phyloP scores from a whole-genome alignment of 768 basidiomycete species.

The Infundibulicybe gibba region DNA sequence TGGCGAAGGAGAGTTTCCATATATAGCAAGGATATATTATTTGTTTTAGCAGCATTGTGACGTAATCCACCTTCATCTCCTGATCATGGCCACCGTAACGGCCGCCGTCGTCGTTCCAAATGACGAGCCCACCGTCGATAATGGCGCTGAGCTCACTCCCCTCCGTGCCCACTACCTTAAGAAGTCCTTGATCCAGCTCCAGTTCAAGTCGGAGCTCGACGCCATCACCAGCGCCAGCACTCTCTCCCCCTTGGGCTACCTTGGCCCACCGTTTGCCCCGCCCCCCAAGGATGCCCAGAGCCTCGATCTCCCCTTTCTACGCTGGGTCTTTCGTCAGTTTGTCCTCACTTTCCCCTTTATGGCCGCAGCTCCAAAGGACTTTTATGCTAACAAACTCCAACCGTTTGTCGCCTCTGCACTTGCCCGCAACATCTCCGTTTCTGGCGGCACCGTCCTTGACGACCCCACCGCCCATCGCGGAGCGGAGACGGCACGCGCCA shows the following conservation, averaged over 20 bases:
- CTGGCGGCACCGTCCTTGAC: slow-evolving; percentile 43
- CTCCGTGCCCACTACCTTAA: slow-evolving; percentile 97
- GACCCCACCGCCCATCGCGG: slow-evolving; percentile 33
- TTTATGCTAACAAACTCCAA: slow-evolving; percentile 93
- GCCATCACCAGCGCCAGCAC: slow-evolving; percentile 52
- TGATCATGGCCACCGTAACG: neutral
- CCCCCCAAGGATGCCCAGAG: slow-evolving; percentile 53
- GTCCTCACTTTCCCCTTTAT: slow-evolving; percentile 96
- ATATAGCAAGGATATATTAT: neutral
- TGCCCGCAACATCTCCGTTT: slow-evolving; percentile 63
- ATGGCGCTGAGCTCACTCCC: slow-evolving; percentile 58
- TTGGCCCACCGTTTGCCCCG: slow-evolving; percentile 84
- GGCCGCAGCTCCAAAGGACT: slow-evolving; percentile 80
- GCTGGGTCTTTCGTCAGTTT: slow-evolving; percentile 89
- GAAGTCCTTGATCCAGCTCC: slow-evolving; percentile 87
- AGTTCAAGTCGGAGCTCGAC: slow-evolving; percentile 79
- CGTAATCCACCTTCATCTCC: neutral
- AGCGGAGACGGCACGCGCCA: slow-evolving; percentile 59
- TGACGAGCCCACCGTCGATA: slow-evolving; percentile 1
- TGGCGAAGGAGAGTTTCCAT: neutral
- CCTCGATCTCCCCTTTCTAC: slow-evolving; percentile 82
- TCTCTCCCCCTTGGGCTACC: slow-evolving; percentile 73
- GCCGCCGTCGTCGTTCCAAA: neutral
- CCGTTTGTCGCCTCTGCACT: slow-evolving; percentile 86
- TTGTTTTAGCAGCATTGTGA: neutral